Conservation (phyloP, 2,329 filamentous ascomycete species). For the Paecilomyces niveus region DNA sequence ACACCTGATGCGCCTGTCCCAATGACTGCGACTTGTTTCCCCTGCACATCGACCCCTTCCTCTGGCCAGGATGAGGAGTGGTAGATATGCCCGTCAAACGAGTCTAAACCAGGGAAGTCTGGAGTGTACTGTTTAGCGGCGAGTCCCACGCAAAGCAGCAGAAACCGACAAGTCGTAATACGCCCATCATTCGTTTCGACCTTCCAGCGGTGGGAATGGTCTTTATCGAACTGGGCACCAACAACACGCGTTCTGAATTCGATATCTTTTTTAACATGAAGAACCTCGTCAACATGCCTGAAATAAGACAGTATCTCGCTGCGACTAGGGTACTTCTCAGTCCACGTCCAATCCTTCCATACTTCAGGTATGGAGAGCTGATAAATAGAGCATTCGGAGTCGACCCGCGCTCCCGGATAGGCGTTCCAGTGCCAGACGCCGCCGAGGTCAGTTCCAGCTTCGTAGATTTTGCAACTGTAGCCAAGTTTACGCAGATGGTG, state of each 20-base stretch:
- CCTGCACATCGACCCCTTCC: constrained; percentile 38
- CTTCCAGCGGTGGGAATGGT: constrained; percentile 32
- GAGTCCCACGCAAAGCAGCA: constrained; percentile 27
- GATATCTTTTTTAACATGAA: constrained; percentile 38
- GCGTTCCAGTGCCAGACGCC: constrained; percentile 53
- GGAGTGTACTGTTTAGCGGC: constrained; percentile 40
- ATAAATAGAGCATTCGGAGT: constrained; percentile 49
- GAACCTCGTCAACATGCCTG: constrained; percentile 37
- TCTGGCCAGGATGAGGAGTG: constrained; percentile 53
- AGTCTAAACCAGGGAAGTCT: constrained; percentile 26
- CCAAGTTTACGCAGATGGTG: constrained; percentile 47
- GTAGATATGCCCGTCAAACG: constrained; percentile 46
- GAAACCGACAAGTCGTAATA: too few relatives aligned
- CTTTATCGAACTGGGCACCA: constrained; percentile 34
- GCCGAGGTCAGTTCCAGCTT: constrained; percentile 46
- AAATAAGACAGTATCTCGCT: constrained; percentile 42
- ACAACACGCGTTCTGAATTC: constrained; percentile 39
- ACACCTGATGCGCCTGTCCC: constrained; percentile 51
- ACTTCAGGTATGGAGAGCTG: constrained; percentile 46
- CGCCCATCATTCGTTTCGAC: constrained; percentile 16
- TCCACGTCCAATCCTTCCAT: constrained; percentile 41
- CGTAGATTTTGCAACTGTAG: constrained; percentile 43
- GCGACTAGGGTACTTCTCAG: constrained; percentile 19
- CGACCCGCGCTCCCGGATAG: constrained; percentile 50
- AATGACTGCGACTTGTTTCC: constrained; percentile 47